Conservation (phyloP, 1,139 yeast species). For the Wickerhamomyces sp. region DNA sequence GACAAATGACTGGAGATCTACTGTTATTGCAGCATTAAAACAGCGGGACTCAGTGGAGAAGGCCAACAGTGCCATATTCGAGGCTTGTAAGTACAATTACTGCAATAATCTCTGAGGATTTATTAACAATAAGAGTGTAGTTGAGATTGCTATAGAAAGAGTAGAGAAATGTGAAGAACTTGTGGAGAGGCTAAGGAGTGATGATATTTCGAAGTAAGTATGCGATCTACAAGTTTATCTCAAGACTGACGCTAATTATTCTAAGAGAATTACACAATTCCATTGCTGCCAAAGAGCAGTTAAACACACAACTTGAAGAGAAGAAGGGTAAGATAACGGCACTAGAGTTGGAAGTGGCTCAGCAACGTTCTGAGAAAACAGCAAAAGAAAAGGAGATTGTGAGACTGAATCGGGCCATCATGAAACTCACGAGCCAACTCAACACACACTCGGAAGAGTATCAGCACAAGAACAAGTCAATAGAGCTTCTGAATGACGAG, state of each 20-base stretch:
- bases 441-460: constrained; percentile 41
- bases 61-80: constrained; percentile 10
- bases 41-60: constrained; percentile 22
- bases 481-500: constrained; percentile 70
- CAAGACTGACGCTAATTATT: too few relatives aligned
- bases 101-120: not conserved
- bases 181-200: constrained; percentile 2
- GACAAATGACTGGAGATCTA: constrained; percentile 2
- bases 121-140: constrained; percentile 7
- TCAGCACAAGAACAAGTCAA: constrained; percentile 47
- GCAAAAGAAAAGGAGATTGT: constrained; percentile 12
- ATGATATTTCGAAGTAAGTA: constrained; percentile 6
- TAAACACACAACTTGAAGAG: too few relatives aligned
- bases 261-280: too few relatives aligned
- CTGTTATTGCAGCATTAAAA: constrained; percentile 6
- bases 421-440: constrained; percentile 30
- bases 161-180: constrained; percentile 7
- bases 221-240: too few relatives aligned
- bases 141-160: constrained; percentile 8
- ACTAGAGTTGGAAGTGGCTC: too few relatives aligned
- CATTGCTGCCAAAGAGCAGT: too few relatives aligned
- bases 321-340: too few relatives aligned
- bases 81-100: constrained; percentile 5
- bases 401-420: constrained; percentile 22
- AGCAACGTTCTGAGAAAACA: constrained; percentile 1